Conservation (phyloP, 768 basidiomycete species). For the Chalciporus pseudorubinellus region DNA sequence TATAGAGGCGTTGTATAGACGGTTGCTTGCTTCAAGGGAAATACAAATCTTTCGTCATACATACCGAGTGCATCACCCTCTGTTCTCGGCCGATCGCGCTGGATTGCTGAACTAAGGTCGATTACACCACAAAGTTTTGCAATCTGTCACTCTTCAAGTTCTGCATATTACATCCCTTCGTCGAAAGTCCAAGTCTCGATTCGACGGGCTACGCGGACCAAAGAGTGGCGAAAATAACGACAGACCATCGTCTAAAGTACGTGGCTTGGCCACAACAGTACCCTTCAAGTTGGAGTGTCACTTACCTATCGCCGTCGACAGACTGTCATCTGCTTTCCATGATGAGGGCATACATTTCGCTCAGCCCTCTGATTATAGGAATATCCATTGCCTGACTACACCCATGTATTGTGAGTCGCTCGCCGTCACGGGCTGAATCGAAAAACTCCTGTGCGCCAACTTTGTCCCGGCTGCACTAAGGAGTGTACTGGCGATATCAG, state of each 20-base stretch:
- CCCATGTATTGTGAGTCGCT: no score
- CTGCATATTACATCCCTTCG: no score
- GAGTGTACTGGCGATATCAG: no score
- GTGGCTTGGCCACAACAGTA: constrained; percentile 28
- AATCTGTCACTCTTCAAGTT: no score
- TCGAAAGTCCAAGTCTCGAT: constrained; percentile 61
- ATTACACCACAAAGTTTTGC: no score
- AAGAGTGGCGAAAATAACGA: constrained; percentile 89
- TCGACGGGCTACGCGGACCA: constrained; percentile 72
- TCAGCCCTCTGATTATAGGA: constrained; percentile 29
- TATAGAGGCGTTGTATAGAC: constrained; percentile 28
- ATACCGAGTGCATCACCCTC: no score
- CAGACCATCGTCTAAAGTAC: constrained; percentile 87
- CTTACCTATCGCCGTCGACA: constrained; percentile 27
- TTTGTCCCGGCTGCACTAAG: no score
- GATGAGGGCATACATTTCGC: constrained; percentile 74
- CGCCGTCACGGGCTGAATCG: background rate
- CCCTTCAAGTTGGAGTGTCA: background rate
- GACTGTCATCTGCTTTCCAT: constrained; percentile 70
- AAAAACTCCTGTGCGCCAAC: no score
- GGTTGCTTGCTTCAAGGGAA: background rate
- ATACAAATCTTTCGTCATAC: background rate
- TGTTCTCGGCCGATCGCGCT: no score
- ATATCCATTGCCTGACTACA: no score
- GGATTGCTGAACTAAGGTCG: no score